Conservation (phyloP, 257 asterid species). For the Nicotiana tomentosiformis region DNA sequence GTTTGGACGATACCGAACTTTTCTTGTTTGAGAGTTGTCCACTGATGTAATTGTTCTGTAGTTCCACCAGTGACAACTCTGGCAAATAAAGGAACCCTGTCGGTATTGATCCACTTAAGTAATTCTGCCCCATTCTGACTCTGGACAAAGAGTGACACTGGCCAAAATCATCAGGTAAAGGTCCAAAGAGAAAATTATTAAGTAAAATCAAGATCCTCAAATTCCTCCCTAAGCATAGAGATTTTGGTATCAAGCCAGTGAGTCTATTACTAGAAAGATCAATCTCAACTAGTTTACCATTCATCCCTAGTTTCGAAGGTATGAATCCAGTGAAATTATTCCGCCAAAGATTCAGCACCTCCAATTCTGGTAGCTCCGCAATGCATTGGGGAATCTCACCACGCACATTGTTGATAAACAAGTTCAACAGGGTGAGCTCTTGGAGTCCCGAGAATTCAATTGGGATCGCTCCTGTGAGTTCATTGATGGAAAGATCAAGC, state of each 20-base stretch:
- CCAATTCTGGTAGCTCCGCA: constrained; percentile 29
- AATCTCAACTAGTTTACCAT: constrained; percentile 24
- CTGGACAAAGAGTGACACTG: constrained; percentile 22
- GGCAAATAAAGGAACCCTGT: constrained; percentile 37
- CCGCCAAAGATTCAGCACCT: constrained; percentile 34
- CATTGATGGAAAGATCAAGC: constrained; percentile 36
- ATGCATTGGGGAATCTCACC: constrained; percentile 31
- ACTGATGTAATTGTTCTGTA: constrained; percentile 32
- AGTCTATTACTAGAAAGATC: constrained; percentile 40
- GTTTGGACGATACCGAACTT: constrained; percentile 13
- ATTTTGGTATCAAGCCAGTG: constrained; percentile 31
- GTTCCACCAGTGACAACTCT: constrained; percentile 26
- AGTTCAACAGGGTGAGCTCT: constrained; percentile 24
- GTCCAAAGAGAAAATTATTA: constrained; percentile 36
- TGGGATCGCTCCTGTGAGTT: constrained; percentile 37
- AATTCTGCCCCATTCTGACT: constrained; percentile 40
- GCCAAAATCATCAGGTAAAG: constrained; percentile 40
- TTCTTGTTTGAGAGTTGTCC: constrained; percentile 20
- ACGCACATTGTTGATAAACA: constrained; percentile 37
- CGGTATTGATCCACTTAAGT: constrained; percentile 34
- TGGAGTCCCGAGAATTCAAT: constrained; percentile 22
- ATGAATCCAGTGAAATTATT: constrained; percentile 39
- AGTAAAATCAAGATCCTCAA: constrained; percentile 32
- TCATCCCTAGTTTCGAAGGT: constrained; percentile 31
- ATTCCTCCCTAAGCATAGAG: constrained; percentile 28